Base-by-base conservation (phyloP, 2,329 filamentous ascomycete species). In the Arthrobotrys entomopaga region DNA sequence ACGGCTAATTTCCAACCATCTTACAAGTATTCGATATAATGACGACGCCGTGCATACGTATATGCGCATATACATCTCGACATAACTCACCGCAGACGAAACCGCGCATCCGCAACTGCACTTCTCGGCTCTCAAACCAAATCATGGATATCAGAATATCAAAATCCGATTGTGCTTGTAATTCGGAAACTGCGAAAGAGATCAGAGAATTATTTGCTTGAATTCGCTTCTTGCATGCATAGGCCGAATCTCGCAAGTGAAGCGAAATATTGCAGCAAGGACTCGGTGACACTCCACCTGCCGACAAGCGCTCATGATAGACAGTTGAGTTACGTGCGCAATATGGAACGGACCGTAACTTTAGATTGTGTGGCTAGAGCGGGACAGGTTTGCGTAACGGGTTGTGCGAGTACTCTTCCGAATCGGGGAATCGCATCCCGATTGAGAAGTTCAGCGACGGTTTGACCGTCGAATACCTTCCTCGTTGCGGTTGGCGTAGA, bases 221-320 rank as follows among this genome's bases (percentile, higher is more conserved):
- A 1, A 3, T 1, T 13, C 16, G 42, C 8, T 19, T 46, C 42
- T n/a, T 19, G 42, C 42, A 46, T 46, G 16, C n/a, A n/a, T n/a
- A n/a, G n/a, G n/a, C 42, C 42, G 13, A 13, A 46, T 46, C 3
- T 6, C 42, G 42, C 42, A 46, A 46, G 42, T 7, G 3, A 46
- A 46, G 42, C 42, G 42, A 46, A 46, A 46, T 46, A 6, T 13
- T 19, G 42, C 42, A 46, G n/a, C 42, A 46, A 46, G 42, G 42
- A 13, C 8, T 5, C 13, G 42, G 16, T 46, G 16, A 34, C 29
- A 34, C 29, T 13, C n/a, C 16, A 46, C 42, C 42, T n/a, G 42
- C 42, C 13, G 42, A 16, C 42, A 16, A 13, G 42, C 42, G 16
- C 42, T 5, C 42, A 46, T 13, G 42, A 46, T 34, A n/a, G n/a